Percentiles rank a stretch among this genome's conserved stretches.
These are phyloP conservation scores for Candida frijolesensis DNA, from an alignment of 1,139 yeast species.

Conservation along the genomic window DNA sequence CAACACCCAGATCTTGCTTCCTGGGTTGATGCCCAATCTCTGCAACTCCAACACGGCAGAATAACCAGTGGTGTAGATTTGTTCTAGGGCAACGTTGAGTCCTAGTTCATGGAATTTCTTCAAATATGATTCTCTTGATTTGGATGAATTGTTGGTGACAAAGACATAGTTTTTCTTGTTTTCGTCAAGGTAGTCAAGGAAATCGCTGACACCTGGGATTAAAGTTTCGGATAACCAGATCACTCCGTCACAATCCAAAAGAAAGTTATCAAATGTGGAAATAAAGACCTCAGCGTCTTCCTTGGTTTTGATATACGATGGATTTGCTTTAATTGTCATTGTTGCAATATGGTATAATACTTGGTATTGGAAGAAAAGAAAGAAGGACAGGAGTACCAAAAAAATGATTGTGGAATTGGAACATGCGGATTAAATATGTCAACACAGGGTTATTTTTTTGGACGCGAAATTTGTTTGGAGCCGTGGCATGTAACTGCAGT, in stretches of 20 bases:
- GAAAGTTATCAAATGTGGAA: constrained; percentile 70
- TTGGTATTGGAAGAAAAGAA: not conserved
- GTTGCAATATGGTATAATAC: not conserved
- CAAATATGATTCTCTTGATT: constrained; percentile 36
- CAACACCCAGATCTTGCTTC: constrained; percentile 74
- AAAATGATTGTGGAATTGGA: too few species aligned
- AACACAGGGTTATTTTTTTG: too few species aligned
- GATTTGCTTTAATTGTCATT: constrained; percentile 16
- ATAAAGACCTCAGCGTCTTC: constrained; percentile 56
- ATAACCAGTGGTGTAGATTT: constrained; percentile 42
- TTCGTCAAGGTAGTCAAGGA: constrained; percentile 56
- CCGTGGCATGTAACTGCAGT: too few species aligned
- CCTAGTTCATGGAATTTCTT: constrained; percentile 38
- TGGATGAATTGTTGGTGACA: constrained; percentile 45
- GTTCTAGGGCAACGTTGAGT: constrained; percentile 29
- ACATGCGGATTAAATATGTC: too few species aligned
- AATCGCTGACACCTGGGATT: constrained; percentile 72
- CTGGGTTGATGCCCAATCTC: constrained; percentile 25
- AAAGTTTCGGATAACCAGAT: constrained; percentile 81
- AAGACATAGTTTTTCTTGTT: constrained; percentile 36
- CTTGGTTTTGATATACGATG: constrained; percentile 35
- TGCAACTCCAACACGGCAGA: constrained; percentile 35
- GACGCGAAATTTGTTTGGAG: too few species aligned
- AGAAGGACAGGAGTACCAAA: not conserved
- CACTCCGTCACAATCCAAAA: constrained; percentile 95